These are phyloP conservation scores for Nakazawaea populi DNA, from an alignment of 805 yeast species.

Conservation along the genomic window DNA sequence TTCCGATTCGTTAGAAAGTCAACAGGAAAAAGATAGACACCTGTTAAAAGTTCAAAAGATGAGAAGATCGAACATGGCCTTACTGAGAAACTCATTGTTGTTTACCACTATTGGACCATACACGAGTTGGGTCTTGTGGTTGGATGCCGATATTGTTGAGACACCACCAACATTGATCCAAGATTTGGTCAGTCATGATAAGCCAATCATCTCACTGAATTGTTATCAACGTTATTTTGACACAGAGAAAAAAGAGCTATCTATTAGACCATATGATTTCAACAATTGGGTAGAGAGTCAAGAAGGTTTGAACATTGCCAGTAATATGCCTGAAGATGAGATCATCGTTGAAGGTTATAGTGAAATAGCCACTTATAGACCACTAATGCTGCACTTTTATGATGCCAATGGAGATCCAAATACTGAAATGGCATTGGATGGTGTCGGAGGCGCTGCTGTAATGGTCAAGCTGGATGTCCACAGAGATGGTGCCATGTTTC, in stretches of 20 bases:
- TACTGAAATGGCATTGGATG: constrained; percentile 82
- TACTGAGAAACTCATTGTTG: constrained; percentile 86
- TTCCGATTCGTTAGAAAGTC: constrained; percentile 65
- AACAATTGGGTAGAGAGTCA: constrained; percentile 93
- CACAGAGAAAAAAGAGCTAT: constrained; percentile 42
- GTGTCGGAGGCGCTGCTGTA: constrained; percentile 97
- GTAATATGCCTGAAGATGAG: constrained; percentile 74
- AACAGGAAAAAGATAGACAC: constrained; percentile 85
- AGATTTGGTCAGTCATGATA: constrained; percentile 80
- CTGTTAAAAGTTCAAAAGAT: constrained; percentile 82
- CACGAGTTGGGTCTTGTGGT: constrained; percentile 94
- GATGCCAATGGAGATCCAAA: constrained; percentile 55
- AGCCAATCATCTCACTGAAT: constrained; percentile 86
- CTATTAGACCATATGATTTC: constrained; percentile 86
- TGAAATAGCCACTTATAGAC: constrained; percentile 90
- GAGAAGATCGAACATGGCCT: constrained; percentile 85
- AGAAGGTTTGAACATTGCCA: constrained; percentile 72
- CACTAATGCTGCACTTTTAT: constrained; percentile 87
- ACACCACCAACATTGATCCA: constrained; percentile 79
- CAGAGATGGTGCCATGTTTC: constrained; percentile 99
- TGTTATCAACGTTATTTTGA: constrained; percentile 81
- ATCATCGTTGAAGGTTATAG: constrained; percentile 92
- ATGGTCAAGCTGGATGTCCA: constrained; percentile 96
- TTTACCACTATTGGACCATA: constrained; percentile 86
- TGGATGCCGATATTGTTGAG: constrained; percentile 92